Conservation (phyloP, 2,329 filamentous ascomycete species). For the Plectosphaerella cucumerina region DNA sequence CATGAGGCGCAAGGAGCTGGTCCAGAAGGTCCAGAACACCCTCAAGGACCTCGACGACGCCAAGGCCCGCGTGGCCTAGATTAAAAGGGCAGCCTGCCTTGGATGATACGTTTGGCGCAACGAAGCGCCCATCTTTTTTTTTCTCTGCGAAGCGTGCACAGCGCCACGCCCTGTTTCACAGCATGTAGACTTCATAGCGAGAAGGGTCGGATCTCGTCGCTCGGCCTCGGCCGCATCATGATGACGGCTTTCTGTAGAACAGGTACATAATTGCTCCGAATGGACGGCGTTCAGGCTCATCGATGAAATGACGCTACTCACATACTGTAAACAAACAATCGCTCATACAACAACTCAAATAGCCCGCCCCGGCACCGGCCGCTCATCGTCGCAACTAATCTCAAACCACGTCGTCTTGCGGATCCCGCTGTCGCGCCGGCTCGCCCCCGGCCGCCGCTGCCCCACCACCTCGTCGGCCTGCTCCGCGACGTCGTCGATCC, state of each 20-base stretch:
- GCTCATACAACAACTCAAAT: background rate
- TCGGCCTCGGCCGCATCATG: too few species aligned
- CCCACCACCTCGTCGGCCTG: slow-evolving; percentile 3
- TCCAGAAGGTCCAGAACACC: slow-evolving; percentile 65
- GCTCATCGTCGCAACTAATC: slow-evolving; percentile 24
- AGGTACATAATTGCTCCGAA: too few species aligned
- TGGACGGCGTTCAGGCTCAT: too few species aligned
- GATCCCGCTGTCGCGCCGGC: slow-evolving; percentile 19
- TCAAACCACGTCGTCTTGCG: slow-evolving; percentile 31
- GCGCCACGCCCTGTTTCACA: too few species aligned
- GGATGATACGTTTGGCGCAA: too few species aligned
- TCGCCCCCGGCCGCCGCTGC: slow-evolving; percentile 3
- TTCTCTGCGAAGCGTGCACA: too few species aligned
- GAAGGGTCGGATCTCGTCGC: too few species aligned
- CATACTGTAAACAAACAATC: too few species aligned
- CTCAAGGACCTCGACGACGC: slow-evolving; percentile 57
- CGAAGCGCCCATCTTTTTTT: too few species aligned
- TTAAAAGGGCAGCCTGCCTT: background rate
- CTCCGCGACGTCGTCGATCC: background rate
- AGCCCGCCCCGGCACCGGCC: background rate
- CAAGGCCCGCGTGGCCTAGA: slow-evolving; percentile 13
- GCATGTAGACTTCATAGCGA: too few species aligned
- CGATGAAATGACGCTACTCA: too few species aligned
- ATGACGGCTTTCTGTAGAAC: too few species aligned
- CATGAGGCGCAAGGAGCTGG: slow-evolving; percentile 63